phyloP scores from a whole-genome alignment of 179 eudicot genomes.

The Silene noctiflora region DNA sequence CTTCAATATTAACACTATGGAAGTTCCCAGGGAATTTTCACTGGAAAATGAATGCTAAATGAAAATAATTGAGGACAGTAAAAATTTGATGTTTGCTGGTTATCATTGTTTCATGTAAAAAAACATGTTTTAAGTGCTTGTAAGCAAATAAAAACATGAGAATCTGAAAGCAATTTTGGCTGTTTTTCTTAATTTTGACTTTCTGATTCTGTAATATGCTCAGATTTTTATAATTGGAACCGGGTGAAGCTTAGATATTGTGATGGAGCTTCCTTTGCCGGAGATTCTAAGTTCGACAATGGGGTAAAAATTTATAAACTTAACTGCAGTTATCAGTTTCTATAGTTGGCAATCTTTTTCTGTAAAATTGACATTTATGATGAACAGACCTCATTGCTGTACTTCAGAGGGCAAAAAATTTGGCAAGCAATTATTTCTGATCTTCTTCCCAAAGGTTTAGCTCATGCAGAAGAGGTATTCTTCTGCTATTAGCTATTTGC shows the following conservation, averaged over 20 bases:
- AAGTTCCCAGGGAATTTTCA: not conserved
- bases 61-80: too few relatives aligned
- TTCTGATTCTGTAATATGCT: slow-evolving; percentile 3
- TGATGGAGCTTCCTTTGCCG: slow-evolving; percentile 96
- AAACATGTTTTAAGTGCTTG: too few relatives aligned
- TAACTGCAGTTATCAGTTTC: not conserved
- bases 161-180: not conserved
- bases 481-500: too few relatives aligned
- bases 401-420: slow-evolving; percentile 92
- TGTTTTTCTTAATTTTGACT: not conserved
- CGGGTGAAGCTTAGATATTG: slow-evolving; percentile 95
- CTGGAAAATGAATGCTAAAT: not conserved
- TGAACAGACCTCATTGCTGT: slow-evolving; percentile 65
- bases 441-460: slow-evolving; percentile 84
- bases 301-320: slow-evolving; percentile 42
- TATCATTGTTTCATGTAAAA: too few relatives aligned
- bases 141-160: too few relatives aligned
- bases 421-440: slow-evolving; percentile 83
- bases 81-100: too few relatives aligned
- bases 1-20: too few relatives aligned
- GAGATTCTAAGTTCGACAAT: slow-evolving; percentile 60
- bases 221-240: slow-evolving; percentile 98
- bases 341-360: not conserved
- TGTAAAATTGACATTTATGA: not conserved
- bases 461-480: slow-evolving; percentile 61